Conservation (phyloP, 805 yeast genomes). For the Cyberlindnera amylophila region DNA sequence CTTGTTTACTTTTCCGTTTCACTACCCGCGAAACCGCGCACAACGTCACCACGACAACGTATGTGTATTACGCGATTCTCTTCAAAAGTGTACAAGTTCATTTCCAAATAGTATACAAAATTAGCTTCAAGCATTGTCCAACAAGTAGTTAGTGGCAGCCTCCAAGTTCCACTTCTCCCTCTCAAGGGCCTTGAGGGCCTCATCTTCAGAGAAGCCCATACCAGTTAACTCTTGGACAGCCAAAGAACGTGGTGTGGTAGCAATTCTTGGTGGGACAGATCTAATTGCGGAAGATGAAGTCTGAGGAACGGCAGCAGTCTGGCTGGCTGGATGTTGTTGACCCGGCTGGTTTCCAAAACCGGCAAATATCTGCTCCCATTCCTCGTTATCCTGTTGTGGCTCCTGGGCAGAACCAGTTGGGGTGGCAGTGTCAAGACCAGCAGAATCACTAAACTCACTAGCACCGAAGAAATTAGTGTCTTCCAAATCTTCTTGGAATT, state of each 20-base stretch:
- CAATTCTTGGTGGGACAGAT: constrained; percentile 29
- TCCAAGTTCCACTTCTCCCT: constrained; percentile 71
- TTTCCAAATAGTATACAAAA: too few relatives aligned
- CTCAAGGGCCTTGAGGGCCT: constrained; percentile 65
- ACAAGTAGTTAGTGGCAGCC: constrained; percentile 79
- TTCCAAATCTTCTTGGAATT: constrained; percentile 22
- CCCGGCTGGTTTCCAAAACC: constrained; percentile 64
- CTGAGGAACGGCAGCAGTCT: too few relatives aligned
- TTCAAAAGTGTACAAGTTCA: not conserved
- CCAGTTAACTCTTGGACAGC: constrained; percentile 78
- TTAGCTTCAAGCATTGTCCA: constrained; percentile 54
- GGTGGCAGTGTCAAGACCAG: too few relatives aligned
- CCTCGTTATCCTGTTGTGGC: constrained; percentile 45
- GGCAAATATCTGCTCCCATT: constrained; percentile 92
- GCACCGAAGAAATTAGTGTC: constrained; percentile 25
- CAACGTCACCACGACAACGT: too few relatives aligned
- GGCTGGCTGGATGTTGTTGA: constrained; percentile 13
- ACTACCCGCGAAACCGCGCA: too few relatives aligned
- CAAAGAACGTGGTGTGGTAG: constrained; percentile 44
- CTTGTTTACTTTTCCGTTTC: too few relatives aligned
- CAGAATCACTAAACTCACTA: constrained; percentile 12
- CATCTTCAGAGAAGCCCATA: constrained; percentile 78
- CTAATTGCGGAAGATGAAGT: too few relatives aligned
- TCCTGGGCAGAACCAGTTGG: too few relatives aligned
- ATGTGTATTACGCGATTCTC: too few relatives aligned